These are phyloP conservation scores for Niveomyces coronatus DNA, from an alignment of 2,329 filamentous ascomycete species.

Conservation along the genomic window DNA sequence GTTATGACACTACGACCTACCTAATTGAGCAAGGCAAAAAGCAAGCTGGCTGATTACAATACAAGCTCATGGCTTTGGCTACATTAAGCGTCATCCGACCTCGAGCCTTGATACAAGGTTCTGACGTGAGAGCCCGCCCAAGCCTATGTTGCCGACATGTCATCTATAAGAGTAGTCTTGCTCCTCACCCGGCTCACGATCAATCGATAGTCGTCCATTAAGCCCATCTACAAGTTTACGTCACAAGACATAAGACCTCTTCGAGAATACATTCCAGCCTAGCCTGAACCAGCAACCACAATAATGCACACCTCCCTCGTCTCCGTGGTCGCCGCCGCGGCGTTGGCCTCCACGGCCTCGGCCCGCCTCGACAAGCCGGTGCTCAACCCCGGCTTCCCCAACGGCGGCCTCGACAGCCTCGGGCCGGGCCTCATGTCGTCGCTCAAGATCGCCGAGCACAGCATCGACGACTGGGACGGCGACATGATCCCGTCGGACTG, in stretches of 20 bases:
- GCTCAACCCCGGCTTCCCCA: constrained; percentile 7
- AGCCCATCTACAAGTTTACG: neutral
- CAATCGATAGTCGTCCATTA: too few relatives aligned
- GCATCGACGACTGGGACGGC: constrained; percentile 14
- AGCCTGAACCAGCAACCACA: neutral
- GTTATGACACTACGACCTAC: constrained; percentile 2
- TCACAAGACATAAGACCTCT: neutral
- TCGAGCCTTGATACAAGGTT: neutral
- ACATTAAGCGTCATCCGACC: neutral
- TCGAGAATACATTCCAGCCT: neutral
- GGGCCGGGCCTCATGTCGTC: constrained; percentile 9
- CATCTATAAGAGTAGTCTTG: too few relatives aligned
- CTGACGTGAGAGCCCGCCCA: too few relatives aligned
- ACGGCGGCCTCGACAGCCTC: constrained; percentile 8
- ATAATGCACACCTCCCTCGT: constrained; percentile 2
- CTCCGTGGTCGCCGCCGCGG: neutral
- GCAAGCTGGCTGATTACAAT: neutral
- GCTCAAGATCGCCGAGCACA: constrained; percentile 10
- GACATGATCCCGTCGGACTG: constrained; percentile 16
- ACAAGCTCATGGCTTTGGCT: neutral
- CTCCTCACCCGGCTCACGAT: too few relatives aligned
- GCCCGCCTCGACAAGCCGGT: constrained; percentile 9
- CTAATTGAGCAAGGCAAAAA: constrained; percentile 2
- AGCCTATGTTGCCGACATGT: too few relatives aligned
- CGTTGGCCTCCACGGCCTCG: neutral